Percentiles rank a stretch among this genome's conserved stretches.
Conservation (phyloP, 495 filamentous ascomycete genomes). For the Parathielavia hyrcaniae region DNA sequence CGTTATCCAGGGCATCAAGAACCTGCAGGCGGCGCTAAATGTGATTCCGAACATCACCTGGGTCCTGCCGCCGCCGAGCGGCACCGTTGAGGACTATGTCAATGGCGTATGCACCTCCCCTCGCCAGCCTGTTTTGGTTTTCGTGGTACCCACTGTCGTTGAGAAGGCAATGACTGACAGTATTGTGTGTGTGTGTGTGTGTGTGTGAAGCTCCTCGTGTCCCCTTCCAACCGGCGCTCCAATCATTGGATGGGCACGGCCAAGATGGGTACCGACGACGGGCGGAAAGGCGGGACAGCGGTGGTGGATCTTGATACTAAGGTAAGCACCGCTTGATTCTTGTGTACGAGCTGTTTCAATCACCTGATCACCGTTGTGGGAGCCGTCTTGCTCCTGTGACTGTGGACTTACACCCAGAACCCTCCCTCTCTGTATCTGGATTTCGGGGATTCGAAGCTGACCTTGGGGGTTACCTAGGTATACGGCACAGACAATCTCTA, state of each 20-base stretch:
- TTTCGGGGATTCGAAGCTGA: too few species aligned
- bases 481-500: slow-evolving; percentile 68
- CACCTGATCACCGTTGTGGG: too few species aligned
- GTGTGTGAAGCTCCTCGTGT: slow-evolving; percentile 36
- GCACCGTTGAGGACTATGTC: slow-evolving; percentile 50
- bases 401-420: too few species aligned
- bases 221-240: slow-evolving; percentile 53
- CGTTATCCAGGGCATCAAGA: slow-evolving; percentile 54
- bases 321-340: slow-evolving; percentile 27
- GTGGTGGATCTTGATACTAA: slow-evolving; percentile 67
- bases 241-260: slow-evolving; percentile 63
- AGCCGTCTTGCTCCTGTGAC: too few species aligned
- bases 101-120: slow-evolving; percentile 28
- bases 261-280: slow-evolving; percentile 64
- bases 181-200: neutral
- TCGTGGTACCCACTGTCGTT: neutral
- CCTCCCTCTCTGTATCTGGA: too few species aligned
- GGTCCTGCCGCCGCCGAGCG: slow-evolving; percentile 47
- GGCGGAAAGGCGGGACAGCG: slow-evolving; percentile 52
- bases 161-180: neutral
- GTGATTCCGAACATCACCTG: slow-evolving; percentile 51
- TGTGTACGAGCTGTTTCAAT: too few species aligned
- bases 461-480: slow-evolving; percentile 26
- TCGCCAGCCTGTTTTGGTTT: too few species aligned
- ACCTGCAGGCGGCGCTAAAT: slow-evolving; percentile 49